phyloP scores from a whole-genome alignment of 768 basidiomycete species.

The Mycena maculata region DNA sequence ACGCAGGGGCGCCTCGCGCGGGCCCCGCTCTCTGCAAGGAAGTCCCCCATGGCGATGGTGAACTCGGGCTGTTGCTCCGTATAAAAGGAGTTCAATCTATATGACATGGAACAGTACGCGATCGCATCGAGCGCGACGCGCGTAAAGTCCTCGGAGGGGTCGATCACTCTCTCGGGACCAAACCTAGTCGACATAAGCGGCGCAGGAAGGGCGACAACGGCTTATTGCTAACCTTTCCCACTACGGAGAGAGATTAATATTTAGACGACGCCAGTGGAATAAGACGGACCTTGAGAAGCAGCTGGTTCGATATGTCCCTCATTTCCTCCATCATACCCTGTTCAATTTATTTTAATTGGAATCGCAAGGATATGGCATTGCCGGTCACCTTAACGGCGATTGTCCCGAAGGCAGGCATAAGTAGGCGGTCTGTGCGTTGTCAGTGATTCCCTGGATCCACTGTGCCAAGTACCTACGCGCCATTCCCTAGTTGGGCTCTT shows the following conservation, averaged over 20 bases:
- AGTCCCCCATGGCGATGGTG: constrained; percentile 53
- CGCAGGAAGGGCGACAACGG: not conserved
- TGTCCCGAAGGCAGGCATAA: constrained; percentile 53
- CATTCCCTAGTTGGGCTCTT: constrained; percentile 13
- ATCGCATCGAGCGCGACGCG: constrained; percentile 59
- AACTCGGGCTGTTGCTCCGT: constrained; percentile 53
- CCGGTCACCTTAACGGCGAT: constrained; percentile 52
- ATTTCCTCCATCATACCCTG: constrained; percentile 63
- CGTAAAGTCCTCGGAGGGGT: constrained; percentile 60
- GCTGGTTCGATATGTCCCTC: constrained; percentile 57
- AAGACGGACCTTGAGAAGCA: constrained; percentile 48
- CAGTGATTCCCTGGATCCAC: not conserved
- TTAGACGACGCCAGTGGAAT: not conserved
- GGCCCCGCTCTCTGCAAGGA: constrained; percentile 50
- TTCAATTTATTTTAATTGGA: too few species aligned
- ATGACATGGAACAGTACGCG: constrained; percentile 56
- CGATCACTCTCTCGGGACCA: constrained; percentile 53
- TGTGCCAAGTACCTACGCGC: constrained; percentile 1
- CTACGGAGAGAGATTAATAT: constrained; percentile 8
- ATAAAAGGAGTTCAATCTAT: constrained; percentile 61
- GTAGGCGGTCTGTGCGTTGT: constrained; percentile 42
- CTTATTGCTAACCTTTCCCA: constrained; percentile 51
- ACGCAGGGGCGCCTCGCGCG: constrained; percentile 50
- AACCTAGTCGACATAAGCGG: constrained; percentile 44
- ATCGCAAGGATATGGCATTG: too few species aligned